Evolutionary conservation across 2,329 filamentous ascomycete genomes (phyloP), one percentile per base, ranked within the genome.

Genomic region (Aplosporella prunicola): DNA sequence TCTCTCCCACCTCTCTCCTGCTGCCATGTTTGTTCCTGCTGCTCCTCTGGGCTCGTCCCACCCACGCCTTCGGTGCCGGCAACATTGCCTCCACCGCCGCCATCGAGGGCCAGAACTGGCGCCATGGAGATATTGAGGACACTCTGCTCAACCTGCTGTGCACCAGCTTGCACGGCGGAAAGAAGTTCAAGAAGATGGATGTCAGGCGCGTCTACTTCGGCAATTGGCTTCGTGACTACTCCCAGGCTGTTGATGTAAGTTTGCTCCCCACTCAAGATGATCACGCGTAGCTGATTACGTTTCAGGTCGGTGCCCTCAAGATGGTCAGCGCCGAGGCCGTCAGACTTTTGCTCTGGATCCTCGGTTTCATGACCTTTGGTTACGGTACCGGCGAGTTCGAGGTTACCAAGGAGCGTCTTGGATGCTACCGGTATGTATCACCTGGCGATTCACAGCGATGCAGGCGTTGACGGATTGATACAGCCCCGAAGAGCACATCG

Each of bases 191-290:
- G 67, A 91, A 91, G 66, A 75, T 93, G 53, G 82, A 80, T 55
- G 82, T 94, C 45, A 83, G 88, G 46, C 77, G 87, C 43, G 83
- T 93, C 45, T 95, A 95, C 67, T 95, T 95, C 66, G 88, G 88
- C 46, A 95, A 94, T 67, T 94, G 88, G 88, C 75, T 94, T 22
- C 76, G 77, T 39, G 88, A 95, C 62, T 95, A 95, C 63, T 91
- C 83, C 36, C 88, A 95, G 62, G 88, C 87, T 43, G 83, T 94
- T 51, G 88, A 95, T 59, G 84, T 50, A 40, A 32, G 49, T 46
- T 28, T 24, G 27, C 29, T 28, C 14, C 24, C 7, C 27, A 13
- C 22, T 24, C 23, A 14, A 16, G 9, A 14, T 14, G 14, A 14
- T 11, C 14, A 24, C 29, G 22, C 35, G 42, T 10, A 40, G 18